Evolutionary conservation across 1,139 yeast species (phyloP), one percentile per base, ranked within the genome.

Genomic region (Spathaspora sp.): DNA sequence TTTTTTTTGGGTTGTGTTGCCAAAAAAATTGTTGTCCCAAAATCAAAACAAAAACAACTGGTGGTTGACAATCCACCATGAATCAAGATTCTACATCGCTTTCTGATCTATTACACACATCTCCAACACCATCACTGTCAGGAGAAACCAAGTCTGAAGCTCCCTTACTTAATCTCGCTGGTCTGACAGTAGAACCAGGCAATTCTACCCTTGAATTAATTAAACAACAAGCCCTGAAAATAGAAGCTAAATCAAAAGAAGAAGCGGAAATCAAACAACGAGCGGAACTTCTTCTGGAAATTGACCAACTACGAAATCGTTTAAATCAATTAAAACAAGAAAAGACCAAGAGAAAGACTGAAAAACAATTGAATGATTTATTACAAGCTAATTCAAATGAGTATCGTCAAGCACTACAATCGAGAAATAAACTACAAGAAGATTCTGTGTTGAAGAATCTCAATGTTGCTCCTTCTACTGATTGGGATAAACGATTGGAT

Each of bases 391-490:
- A 62, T 47, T 53, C 55, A 36, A 37, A 45, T 8, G 59, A 59
- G 42, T 58, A 52, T 41, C 54, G 51, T 8, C 45, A 45, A 15
- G 43, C 31, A n/a, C 38, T 43, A 33, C 43, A 43, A 9, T 46
- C 43, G 2, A 36, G 47, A 29, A 60, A 56, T 37, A 38, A 45
- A n/a, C 56, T 59, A 25, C 68, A 64, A 43, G 56, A 59, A n/a
- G 50, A 51, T 24, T 53, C 48, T n/a, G 52, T 64, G 3, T 42
- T 59, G 25, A 45, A 57, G 9, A 57, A 62, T 33, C 52, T 73
- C 40, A 60, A 67, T 46, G 76, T 72, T 1, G 58, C 63, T 8
- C 78, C 78, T 1, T 65, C 76, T 1, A 51, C 55, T 6, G 63
- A 72, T 47, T 72, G 77, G 76, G 41, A 49, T 9, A 56, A 60